Evolutionary conservation across 2,329 filamentous ascomycete genomes (phyloP).

Genomic region (Cadophora sp.): DNA sequence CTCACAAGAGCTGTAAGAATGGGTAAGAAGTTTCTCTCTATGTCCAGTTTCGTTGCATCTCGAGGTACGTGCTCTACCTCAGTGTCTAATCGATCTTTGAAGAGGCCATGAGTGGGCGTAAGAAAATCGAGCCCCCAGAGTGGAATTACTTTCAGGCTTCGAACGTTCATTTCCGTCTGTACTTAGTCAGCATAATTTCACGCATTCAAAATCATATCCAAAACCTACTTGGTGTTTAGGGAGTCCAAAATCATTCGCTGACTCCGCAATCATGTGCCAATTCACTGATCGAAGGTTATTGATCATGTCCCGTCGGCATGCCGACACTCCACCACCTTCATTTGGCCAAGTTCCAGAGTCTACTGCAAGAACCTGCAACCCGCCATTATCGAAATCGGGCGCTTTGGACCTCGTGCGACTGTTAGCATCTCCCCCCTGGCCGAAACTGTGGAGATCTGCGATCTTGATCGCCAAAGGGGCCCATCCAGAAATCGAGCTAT

Average conservation of each 20-base stretch:
- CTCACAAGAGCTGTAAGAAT: conserved; percentile 56
- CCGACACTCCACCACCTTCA: conserved; percentile 53
- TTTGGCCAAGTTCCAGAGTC: conserved; percentile 42
- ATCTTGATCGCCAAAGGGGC: conserved; percentile 45
- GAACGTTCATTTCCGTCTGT: conserved; percentile 53
- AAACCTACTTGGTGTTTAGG: conserved; percentile 50
- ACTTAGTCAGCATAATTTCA: neutral
- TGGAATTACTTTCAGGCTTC: conserved; percentile 55
- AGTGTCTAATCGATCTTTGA: conserved; percentile 54
- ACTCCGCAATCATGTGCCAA: conserved; percentile 57
- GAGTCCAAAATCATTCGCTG: conserved; percentile 56
- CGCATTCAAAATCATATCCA: neutral
- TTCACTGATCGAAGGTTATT: conserved; percentile 54
- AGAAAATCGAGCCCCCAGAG: conserved; percentile 57
- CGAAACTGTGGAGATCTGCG: conserved; percentile 45
- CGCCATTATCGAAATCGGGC: conserved; percentile 39
- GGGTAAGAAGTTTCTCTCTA: conserved; percentile 59
- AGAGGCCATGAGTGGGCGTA: conserved; percentile 55
- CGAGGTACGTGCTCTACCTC: conserved; percentile 48
- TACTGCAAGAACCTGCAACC: conserved; percentile 50
- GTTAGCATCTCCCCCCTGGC: conserved; percentile 45
- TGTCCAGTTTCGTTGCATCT: conserved; percentile 45
- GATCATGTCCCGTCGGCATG: conserved; percentile 56
- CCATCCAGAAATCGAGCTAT: conserved; percentile 38
- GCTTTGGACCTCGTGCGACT: conserved; percentile 45